Base-by-base conservation (phyloP, 1,139 yeast species). In the Debaryomyces robertsiae region DNA sequence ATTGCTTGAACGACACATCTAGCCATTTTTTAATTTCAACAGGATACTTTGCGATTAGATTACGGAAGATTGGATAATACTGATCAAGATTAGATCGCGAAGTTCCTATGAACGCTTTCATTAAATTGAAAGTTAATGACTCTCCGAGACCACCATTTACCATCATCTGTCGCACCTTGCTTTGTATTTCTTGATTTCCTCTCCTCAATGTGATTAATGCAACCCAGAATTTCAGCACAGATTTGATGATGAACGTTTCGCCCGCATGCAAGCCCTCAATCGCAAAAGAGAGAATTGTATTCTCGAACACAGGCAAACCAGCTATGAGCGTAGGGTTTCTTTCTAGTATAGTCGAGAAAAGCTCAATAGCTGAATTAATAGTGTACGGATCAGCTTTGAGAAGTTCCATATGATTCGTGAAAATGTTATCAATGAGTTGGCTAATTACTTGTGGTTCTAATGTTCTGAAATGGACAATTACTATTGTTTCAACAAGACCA, bases 141-240 rank as follows among this genome's bases (percentile, higher is more conserved):
- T 46, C 53, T 0, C 84, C 82, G 30, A 77, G 49, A 2, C 61
- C 52, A 13, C 58, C 54, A n/a, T 63, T 62, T 13, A 60, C 54
- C 40, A 77, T 52, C 11, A 77, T 42, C 2, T 55, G 45, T 25
- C 62, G 61, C 0, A 77, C 53, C 1, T 48, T 42, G 2, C 62
- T 65, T 17, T 74, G 74, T 46, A 82, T 87, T 14, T 66, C 63
- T 18, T 65, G 60, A 3, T 67, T 63, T 3, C 87, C 87, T 46
- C 69, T 71, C 49, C 77, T 77, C 50, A 82, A 65, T 22, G 72
- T 63, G 2, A 86, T 54, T 9, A 84, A 57, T 23, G 71, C 68
- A 2, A 69, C 67, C 95, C 95, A 88, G 52, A 88, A 87, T 46
- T 76, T 74, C 41, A 79, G 69, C 0, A 79, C 70, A 0, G 89